phyloP scores from a whole-genome alignment of 805 yeast genomes.

The Kodamaea neixiangensis region DNA sequence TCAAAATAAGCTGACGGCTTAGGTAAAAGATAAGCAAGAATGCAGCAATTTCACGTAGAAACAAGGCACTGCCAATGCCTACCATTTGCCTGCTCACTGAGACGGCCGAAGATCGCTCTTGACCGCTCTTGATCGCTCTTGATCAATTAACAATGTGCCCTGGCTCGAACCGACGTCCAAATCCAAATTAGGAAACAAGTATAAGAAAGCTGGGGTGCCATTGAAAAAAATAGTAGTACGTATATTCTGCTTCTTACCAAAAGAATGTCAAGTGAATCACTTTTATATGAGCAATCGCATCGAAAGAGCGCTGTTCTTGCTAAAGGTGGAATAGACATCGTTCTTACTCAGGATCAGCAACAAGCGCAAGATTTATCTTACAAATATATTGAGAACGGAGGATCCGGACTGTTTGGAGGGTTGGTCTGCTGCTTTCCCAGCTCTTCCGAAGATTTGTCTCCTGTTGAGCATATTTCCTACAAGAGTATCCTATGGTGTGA shows the following conservation, averaged over 20 bases:
- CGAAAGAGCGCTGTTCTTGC: constrained; percentile 5
- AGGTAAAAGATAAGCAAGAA: no score
- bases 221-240: background rate
- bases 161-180: background rate
- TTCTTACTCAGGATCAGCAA: background rate
- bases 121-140: background rate
- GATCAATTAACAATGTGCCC: background rate
- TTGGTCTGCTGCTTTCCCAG: constrained; percentile 4
- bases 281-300: constrained; percentile 8
- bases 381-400: background rate
- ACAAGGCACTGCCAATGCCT: no score
- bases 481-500: constrained; percentile 29
- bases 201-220: background rate
- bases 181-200: background rate
- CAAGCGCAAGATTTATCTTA: background rate
- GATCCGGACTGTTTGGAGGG: background rate
- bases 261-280: constrained; percentile 8
- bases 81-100: no score
- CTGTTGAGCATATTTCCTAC: constrained; percentile 20
- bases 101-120: background rate
- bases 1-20: no score
- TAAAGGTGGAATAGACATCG: constrained; percentile 9
- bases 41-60: no score
- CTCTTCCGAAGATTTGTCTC: background rate
- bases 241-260: background rate